phyloP scores from a whole-genome alignment of 352 stramenopile genomes.

The Globisporangium viniferum region DNA sequence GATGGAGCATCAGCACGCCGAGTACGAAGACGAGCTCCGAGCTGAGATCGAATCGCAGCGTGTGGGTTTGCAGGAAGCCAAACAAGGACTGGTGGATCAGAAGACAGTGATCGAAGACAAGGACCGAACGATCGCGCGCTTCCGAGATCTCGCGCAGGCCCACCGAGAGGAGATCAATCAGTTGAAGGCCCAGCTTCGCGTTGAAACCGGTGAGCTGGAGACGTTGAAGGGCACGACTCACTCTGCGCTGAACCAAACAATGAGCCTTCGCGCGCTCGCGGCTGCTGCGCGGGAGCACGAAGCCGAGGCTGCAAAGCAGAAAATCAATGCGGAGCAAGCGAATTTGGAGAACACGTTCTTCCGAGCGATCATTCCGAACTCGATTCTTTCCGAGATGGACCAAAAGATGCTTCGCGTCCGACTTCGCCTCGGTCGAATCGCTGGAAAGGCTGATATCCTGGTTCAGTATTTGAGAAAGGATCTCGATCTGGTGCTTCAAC shows the following conservation, averaged over 20 bases:
- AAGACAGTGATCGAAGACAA: constrained; percentile 70
- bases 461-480: constrained; percentile 67
- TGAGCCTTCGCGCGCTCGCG: constrained; percentile 60
- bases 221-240: constrained; percentile 75
- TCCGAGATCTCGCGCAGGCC: constrained; percentile 64
- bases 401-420: constrained; percentile 71
- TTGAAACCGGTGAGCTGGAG: constrained; percentile 65
- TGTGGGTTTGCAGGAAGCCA: constrained; percentile 51
- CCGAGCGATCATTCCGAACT: constrained; percentile 57
- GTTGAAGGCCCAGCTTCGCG: constrained; percentile 69
- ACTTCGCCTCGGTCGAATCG: constrained; percentile 57
- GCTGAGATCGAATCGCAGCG: constrained; percentile 67
- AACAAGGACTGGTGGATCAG: constrained; percentile 44
- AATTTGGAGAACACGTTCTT: constrained; percentile 68
- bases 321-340: constrained; percentile 61
- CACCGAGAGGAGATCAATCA: constrained; percentile 75
- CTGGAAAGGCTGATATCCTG: constrained; percentile 68
- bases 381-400: constrained; percentile 74
- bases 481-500: constrained; percentile 40
- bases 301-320: constrained; percentile 65
- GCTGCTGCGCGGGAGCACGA: constrained; percentile 61
- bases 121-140: constrained; percentile 76
- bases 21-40: constrained; percentile 77
- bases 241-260: constrained; percentile 66
- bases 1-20: constrained; percentile 85